Conservation (phyloP, 2,329 filamentous ascomycete genomes). For the Gnomoniopsis smithogilvyi region DNA sequence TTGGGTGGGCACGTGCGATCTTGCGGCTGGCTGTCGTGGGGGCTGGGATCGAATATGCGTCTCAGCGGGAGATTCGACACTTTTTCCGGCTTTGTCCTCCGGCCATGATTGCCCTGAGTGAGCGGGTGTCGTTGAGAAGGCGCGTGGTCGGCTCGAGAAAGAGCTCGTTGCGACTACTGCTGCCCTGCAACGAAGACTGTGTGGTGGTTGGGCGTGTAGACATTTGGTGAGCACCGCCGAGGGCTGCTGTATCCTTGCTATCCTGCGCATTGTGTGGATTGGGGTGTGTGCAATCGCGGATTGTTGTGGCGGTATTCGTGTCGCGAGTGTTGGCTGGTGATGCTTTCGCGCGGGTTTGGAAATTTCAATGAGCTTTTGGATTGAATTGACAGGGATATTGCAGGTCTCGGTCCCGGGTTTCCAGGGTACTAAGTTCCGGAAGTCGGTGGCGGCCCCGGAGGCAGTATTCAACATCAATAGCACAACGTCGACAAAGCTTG, state of each 20-base stretch:
- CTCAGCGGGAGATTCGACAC: neutral
- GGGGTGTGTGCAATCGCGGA: neutral
- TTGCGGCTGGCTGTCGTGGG: neutral
- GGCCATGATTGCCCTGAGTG: neutral
- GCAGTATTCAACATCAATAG: neutral
- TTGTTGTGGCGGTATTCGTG: neutral
- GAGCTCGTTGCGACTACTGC: neutral
- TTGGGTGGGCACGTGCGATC: too few relatives aligned
- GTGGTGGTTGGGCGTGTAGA: conserved; percentile 6
- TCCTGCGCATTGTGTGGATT: conserved; percentile 14
- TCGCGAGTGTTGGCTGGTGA: neutral
- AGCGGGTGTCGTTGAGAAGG: conserved; percentile 15
- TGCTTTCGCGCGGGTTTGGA: conserved; percentile 1
- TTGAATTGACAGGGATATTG: neutral
- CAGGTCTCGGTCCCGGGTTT: neutral
- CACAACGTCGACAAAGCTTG: neutral
- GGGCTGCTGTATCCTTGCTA: conserved; percentile 14
- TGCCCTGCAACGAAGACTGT: conserved; percentile 8
- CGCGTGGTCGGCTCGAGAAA: neutral
- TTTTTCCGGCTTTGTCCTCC: neutral
- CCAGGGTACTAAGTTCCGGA: neutral
- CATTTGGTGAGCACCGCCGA: conserved; percentile 12
- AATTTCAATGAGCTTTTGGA: conserved; percentile 8
- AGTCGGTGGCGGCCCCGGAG: neutral
- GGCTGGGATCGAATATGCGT: neutral